Conservation (phyloP, 768 basidiomycete genomes). For the Lyophyllum semitale region DNA sequence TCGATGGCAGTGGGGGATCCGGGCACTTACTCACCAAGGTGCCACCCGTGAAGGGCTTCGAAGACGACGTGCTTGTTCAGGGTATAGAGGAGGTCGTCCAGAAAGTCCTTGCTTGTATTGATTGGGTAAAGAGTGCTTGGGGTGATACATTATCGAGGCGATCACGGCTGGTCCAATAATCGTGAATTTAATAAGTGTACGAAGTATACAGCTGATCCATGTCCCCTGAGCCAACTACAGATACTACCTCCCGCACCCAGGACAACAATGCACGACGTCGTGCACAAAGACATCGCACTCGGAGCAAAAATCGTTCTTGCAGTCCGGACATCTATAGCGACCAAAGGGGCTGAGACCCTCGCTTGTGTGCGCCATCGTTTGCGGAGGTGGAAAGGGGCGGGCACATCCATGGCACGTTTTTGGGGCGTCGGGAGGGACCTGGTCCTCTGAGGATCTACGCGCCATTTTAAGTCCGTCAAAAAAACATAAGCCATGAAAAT, state of each 20-base stretch:
- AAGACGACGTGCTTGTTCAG: constrained; percentile 55
- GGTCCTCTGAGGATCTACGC: constrained; percentile 42
- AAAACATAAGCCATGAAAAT: background rate
- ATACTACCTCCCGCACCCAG: constrained; percentile 68
- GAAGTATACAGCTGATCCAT: background rate
- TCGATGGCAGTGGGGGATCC: background rate
- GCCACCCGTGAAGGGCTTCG: constrained; percentile 60
- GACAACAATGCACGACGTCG: constrained; percentile 93
- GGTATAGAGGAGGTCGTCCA: constrained; percentile 43
- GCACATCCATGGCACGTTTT: constrained; percentile 81
- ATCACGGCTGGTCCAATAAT: background rate
- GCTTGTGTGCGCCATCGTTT: constrained; percentile 35
- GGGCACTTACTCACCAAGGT: constrained; percentile 1
- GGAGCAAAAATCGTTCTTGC: constrained; percentile 84
- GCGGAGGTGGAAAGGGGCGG: constrained; percentile 62
- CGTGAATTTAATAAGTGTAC: background rate
- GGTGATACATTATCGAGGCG: constrained; percentile 26
- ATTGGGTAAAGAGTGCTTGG: constrained; percentile 64
- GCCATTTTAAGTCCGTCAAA: constrained; percentile 3
- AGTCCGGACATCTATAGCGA: constrained; percentile 88
- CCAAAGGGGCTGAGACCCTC: constrained; percentile 84
- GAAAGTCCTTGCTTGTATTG: constrained; percentile 41
- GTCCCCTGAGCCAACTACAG: background rate
- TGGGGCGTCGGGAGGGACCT: constrained; percentile 26
- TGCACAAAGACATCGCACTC: constrained; percentile 98